These are phyloP conservation scores for Colletotrichum sp. DNA, from an alignment of 2,329 filamentous ascomycete genomes.

Conservation along the genomic window DNA sequence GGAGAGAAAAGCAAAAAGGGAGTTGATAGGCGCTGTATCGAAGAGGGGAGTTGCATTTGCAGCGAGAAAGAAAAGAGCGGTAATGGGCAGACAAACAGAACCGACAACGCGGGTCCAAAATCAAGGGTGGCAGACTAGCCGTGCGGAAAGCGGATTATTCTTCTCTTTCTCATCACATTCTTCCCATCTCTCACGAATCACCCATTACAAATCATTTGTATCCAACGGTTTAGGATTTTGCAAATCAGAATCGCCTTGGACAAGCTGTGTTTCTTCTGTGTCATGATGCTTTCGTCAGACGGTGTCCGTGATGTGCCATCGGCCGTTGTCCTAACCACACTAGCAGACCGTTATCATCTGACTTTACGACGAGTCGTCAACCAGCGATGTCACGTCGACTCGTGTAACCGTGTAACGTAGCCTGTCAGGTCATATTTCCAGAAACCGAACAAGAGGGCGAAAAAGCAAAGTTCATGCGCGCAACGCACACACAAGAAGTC, in stretches of 20 bases:
- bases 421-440: not conserved
- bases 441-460: not conserved
- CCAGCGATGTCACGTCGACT: not conserved
- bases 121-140: not conserved
- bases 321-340: not conserved
- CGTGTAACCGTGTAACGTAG: not conserved
- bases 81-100: not conserved
- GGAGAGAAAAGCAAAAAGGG: not conserved
- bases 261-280: not conserved
- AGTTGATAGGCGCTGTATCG: not conserved
- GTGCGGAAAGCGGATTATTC: conserved; percentile 12
- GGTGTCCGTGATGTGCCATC: not conserved
- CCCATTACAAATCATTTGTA: not conserved
- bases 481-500: not conserved
- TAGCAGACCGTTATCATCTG: not conserved
- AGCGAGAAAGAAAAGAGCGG: conserved; percentile 7
- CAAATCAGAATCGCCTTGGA: not conserved
- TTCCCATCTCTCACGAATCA: conserved; percentile 17
- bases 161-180: conserved; percentile 11
- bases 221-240: not conserved
- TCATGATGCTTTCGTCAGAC: not conserved
- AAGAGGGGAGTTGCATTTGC: not conserved
- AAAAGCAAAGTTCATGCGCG: not conserved
- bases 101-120: not conserved
- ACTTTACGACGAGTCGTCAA: not conserved